Conservation (phyloP, 2,329 filamentous ascomycete genomes). For the Cladorrhinum sp. region DNA sequence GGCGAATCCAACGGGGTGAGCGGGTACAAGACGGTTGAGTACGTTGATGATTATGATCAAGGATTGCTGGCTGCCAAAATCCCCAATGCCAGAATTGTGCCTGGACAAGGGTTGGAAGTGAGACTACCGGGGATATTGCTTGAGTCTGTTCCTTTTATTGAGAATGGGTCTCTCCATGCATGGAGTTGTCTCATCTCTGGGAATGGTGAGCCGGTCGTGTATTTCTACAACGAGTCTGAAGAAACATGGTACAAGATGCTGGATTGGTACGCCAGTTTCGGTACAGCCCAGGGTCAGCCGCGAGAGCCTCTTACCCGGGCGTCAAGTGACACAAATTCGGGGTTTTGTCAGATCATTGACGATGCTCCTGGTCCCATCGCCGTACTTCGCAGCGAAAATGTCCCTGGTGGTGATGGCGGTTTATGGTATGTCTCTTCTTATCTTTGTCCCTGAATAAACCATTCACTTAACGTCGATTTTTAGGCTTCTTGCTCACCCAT, state of each 20-base stretch:
- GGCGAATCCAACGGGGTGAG: not conserved
- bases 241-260: constrained; percentile 1
- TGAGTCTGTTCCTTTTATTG: not conserved
- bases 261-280: constrained; percentile 6
- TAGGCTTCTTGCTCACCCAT: not conserved
- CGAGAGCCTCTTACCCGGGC: not conserved
- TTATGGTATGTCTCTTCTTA: not conserved
- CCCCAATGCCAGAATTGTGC: not conserved
- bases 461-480: not conserved
- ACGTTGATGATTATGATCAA: not conserved
- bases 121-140: not conserved
- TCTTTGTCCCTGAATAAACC: not conserved
- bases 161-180: not conserved
- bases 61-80: not conserved
- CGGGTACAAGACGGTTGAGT: not conserved
- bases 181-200: constrained; percentile 5
- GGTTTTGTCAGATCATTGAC: not conserved
- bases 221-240: constrained; percentile 1
- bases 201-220: not conserved
- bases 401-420: not conserved
- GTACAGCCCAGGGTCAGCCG: not conserved
- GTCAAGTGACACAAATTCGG: not conserved
- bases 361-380: not conserved
- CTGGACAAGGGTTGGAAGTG: not conserved
- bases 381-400: not conserved